Percentiles rank a stretch among this genome's conserved stretches.
These are phyloP conservation scores for Stagonosporopsis rhizophila DNA, from an alignment of 2,329 filamentous ascomycete species.

Conservation along the genomic window DNA sequence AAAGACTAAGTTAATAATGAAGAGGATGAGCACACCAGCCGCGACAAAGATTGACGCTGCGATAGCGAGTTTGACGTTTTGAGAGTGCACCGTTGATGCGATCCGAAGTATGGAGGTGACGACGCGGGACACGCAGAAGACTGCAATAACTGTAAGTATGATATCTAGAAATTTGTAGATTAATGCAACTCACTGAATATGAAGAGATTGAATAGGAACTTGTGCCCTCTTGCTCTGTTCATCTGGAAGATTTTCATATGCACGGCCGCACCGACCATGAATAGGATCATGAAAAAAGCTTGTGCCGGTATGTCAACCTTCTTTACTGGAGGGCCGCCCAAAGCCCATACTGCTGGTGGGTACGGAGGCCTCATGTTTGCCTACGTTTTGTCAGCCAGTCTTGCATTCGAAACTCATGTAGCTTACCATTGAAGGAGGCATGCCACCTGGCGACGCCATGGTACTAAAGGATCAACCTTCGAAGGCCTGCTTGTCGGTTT, in stretches of 20 bases:
- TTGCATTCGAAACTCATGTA: background rate
- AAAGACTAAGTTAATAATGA: constrained; percentile 79
- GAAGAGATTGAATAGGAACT: constrained; percentile 51
- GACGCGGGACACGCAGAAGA: constrained; percentile 55
- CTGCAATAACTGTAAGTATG: constrained; percentile 19
- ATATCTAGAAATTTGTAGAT: background rate
- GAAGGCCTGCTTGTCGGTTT: background rate
- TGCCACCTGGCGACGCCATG: constrained; percentile 24
- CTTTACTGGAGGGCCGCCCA: constrained; percentile 50
- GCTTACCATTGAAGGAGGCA: constrained; percentile 24
- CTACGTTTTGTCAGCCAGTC: constrained; percentile 21
- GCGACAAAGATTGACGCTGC: constrained; percentile 73
- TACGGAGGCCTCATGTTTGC: constrained; percentile 37
- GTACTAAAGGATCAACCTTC: constrained; percentile 4
- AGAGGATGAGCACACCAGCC: constrained; percentile 76
- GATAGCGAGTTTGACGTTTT: constrained; percentile 59
- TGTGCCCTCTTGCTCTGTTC: constrained; percentile 50
- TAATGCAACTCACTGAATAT: constrained; percentile 46
- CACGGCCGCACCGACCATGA: constrained; percentile 46
- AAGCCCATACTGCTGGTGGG: constrained; percentile 36
- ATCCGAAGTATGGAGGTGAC: constrained; percentile 50
- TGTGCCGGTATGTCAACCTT: constrained; percentile 51
- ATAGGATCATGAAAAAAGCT: constrained; percentile 53
- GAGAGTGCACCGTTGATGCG: constrained; percentile 38
- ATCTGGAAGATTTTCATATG: constrained; percentile 53